Evolutionary conservation across 2,329 filamentous ascomycete species (phyloP), one percentile per base, ranked within the genome.

Genomic region (Penicillium brevicompactum): DNA sequence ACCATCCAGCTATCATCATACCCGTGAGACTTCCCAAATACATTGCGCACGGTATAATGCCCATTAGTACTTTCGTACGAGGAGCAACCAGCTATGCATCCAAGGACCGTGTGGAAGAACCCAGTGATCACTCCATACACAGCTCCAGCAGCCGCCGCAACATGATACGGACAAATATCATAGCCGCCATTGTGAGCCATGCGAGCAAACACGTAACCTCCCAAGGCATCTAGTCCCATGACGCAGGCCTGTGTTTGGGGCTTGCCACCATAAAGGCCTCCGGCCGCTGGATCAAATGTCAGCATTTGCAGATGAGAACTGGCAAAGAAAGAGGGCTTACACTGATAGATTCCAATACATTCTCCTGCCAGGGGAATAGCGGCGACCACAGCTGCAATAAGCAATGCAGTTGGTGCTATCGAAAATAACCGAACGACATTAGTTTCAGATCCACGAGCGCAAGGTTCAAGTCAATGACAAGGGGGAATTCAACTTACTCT

Each of bases 131-230:
- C 49, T 3, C 59, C 59, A 27, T 61, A 61, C 2, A 61, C 59
- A 9, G 54, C 57, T 22, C 57, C 59, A 13, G 59, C 57, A 2
- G 59, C 59, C 24, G 59, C 59, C 3, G 59, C 59, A n/a, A 55
- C 57, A 3, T 59, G 57, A 14, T 59, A 61, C 9, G 53, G 48
- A 31, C 59, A 61, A 30, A 60, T 30, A 31, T 60, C 57, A 18
- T 59, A 48, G 6, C 59, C 59, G 43, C 44, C 49, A 13, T 61
- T 60, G 27, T 61, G 59, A 7, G 57, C 57, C 59, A 61, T 61
- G n/a, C 59, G 53, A 46, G 59, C 59, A 53, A 61, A 61, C 2
- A 60, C 59, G 16, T 61, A 61, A 8, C 59, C 57, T 2, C 52
- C 59, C 16, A 61, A 46, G 10, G 59, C 57, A 38, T 61, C 55